Conservation (phyloP, 352 stramenopile species). For the Phytophthora uliginosa region DNA sequence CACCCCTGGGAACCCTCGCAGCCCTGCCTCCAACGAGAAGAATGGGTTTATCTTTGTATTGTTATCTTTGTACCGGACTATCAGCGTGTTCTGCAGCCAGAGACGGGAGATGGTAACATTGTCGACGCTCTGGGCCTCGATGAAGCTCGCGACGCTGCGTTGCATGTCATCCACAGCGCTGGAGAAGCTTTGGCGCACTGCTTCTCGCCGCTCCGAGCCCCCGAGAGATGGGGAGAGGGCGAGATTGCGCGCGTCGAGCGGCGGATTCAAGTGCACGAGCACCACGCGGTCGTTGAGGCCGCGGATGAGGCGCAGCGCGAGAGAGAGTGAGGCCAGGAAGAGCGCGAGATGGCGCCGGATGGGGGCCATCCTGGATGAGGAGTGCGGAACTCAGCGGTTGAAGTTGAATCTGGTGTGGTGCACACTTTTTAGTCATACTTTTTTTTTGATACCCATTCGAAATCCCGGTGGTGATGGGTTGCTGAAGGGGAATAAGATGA, state of each 20-base stretch:
- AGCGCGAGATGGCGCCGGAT: slow-evolving; percentile 26
- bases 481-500: background rate
- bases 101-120: slow-evolving; percentile 37
- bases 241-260: slow-evolving; percentile 16
- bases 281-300: slow-evolving; percentile 17
- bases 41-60: background rate
- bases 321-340: slow-evolving; percentile 12
- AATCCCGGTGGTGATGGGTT: slow-evolving; percentile 1
- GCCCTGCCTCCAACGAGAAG: background rate
- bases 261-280: slow-evolving; percentile 59
- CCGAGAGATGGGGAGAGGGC: slow-evolving; percentile 4
- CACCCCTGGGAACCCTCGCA: slow-evolving; percentile 54
- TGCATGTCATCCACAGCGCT: slow-evolving; percentile 29
- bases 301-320: slow-evolving; percentile 8
- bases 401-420: slow-evolving; percentile 30
- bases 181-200: slow-evolving; percentile 27
- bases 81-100: slow-evolving; percentile 73
- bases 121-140: slow-evolving; percentile 20
- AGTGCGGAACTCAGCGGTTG: slow-evolving; percentile 6
- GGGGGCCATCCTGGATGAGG: slow-evolving; percentile 5
- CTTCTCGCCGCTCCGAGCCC: slow-evolving; percentile 26
- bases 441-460: slow-evolving; percentile 18
- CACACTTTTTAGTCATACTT: slow-evolving; percentile 3
- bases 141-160: slow-evolving; percentile 30
- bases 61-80: background rate